phyloP scores from a whole-genome alignment of 2,329 filamentous ascomycete genomes.

The Boeremia lycopersici region DNA sequence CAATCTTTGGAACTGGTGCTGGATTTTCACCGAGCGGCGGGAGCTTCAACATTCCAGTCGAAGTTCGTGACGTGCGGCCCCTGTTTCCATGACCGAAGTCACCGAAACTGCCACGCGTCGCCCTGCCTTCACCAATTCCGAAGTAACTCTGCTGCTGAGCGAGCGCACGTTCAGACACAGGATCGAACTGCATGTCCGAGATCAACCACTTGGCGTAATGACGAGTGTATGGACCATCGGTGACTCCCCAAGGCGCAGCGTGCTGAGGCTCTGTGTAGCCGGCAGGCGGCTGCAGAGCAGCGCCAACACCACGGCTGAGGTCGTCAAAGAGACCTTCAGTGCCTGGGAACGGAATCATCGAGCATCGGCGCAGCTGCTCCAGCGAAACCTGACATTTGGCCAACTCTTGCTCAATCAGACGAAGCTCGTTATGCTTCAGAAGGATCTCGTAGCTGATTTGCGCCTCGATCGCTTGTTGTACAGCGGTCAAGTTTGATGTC shows the following conservation, averaged over 20 bases:
- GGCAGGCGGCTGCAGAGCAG: slow-evolving; percentile 66
- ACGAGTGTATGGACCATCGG: slow-evolving; percentile 88
- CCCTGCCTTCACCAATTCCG: slow-evolving; percentile 67
- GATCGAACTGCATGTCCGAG: slow-evolving; percentile 83
- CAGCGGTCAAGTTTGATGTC: slow-evolving; percentile 51
- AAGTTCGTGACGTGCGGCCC: slow-evolving; percentile 63
- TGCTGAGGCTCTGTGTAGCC: slow-evolving; percentile 73
- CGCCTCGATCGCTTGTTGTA: slow-evolving; percentile 77
- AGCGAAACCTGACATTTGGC: slow-evolving; percentile 93
- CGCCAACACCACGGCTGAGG: slow-evolving; percentile 75
- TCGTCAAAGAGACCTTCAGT: slow-evolving; percentile 69
- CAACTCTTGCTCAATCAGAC: slow-evolving; percentile 92
- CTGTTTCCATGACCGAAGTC: slow-evolving; percentile 59
- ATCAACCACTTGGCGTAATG: slow-evolving; percentile 97
- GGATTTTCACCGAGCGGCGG: slow-evolving; percentile 50
- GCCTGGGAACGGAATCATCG: slow-evolving; percentile 87
- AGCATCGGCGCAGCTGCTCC: slow-evolving; percentile 90
- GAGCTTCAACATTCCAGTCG: slow-evolving; percentile 57
- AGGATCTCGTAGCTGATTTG: slow-evolving; percentile 92
- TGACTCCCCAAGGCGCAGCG: slow-evolving; percentile 87
- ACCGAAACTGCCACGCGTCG: slow-evolving; percentile 76
- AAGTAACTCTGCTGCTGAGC: slow-evolving; percentile 46
- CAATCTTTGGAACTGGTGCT: slow-evolving; percentile 66
- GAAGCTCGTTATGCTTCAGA: slow-evolving; percentile 91
- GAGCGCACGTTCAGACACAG: slow-evolving; percentile 47